Percentiles rank a stretch among this genome's conserved stretches.
These are phyloP conservation scores for Phytophthora aleatoria DNA, from an alignment of 352 stramenopile species.

Conservation along the genomic window DNA sequence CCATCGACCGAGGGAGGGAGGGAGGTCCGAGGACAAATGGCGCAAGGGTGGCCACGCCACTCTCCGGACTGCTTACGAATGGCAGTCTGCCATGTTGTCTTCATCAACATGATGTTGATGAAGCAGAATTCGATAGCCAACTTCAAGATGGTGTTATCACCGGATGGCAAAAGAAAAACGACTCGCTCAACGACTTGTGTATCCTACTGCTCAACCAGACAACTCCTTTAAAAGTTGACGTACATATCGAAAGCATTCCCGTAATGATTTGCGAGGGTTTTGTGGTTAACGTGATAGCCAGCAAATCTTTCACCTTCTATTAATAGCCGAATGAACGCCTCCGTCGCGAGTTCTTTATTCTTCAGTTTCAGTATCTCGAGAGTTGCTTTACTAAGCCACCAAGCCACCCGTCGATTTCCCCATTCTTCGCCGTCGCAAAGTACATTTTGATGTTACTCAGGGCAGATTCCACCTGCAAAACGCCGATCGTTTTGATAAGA, in stretches of 20 bases:
- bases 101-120: neutral
- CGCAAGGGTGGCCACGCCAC: too few species aligned
- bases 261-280: neutral
- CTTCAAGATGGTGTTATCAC: constrained; percentile 1
- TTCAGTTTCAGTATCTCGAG: neutral
- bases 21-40: too few species aligned
- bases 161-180: neutral
- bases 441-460: neutral
- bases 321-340: too few species aligned
- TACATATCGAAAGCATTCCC: neutral
- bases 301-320: neutral
- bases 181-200: too few species aligned
- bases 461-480: neutral
- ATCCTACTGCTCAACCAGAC: neutral
- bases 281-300: neutral
- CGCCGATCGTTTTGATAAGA: neutral
- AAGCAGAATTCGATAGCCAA: neutral
- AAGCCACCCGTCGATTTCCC: neutral
- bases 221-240: neutral
- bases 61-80: neutral
- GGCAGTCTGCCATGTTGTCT: neutral
- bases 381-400: neutral
- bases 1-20: too few species aligned
- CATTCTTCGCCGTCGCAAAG: neutral
- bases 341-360: too few species aligned